phyloP scores from a whole-genome alignment of 1,139 yeast genomes.

The Saccharomyces hybrid region DNA sequence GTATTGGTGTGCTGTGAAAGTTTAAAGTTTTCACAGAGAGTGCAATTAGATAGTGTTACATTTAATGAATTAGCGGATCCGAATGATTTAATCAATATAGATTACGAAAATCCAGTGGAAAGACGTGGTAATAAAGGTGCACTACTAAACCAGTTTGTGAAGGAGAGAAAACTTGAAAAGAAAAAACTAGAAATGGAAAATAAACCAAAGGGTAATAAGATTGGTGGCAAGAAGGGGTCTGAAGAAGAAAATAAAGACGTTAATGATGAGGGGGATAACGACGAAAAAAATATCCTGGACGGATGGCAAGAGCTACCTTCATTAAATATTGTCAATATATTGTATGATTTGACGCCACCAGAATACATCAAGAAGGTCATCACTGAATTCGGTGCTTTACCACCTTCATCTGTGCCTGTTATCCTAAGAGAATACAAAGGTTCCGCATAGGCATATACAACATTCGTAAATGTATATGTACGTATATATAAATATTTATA shows the following conservation, averaged over 20 bases:
- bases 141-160: conserved; percentile 59
- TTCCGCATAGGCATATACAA: conserved; percentile 20
- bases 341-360: conserved; percentile 94
- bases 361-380: conserved; percentile 89
- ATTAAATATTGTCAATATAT: conserved; percentile 70
- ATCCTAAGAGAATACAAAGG: conserved; percentile 83
- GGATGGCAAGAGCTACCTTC: conserved; percentile 59
- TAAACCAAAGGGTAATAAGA: conserved; percentile 3
- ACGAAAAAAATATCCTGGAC: conserved; percentile 40
- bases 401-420: conserved; percentile 96
- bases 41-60: conserved; percentile 91
- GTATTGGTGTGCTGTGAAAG: conserved; percentile 94
- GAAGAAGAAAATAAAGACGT: conserved; percentile 12
- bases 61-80: conserved; percentile 87
- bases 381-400: conserved; percentile 92
- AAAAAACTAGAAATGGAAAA: conserved; percentile 22
- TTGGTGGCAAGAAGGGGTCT: conserved; percentile 8
- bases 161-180: conserved; percentile 34
- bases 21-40: conserved; percentile 89
- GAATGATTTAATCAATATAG: conserved; percentile 55
- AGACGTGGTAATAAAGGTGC: conserved; percentile 45
- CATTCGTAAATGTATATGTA: not conserved
- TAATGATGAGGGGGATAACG: conserved; percentile 7
- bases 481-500: not conserved
- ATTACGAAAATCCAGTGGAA: conserved; percentile 45